phyloP scores from a whole-genome alignment of 106 monocot genomes.

The Dendrobium catenatum region DNA sequence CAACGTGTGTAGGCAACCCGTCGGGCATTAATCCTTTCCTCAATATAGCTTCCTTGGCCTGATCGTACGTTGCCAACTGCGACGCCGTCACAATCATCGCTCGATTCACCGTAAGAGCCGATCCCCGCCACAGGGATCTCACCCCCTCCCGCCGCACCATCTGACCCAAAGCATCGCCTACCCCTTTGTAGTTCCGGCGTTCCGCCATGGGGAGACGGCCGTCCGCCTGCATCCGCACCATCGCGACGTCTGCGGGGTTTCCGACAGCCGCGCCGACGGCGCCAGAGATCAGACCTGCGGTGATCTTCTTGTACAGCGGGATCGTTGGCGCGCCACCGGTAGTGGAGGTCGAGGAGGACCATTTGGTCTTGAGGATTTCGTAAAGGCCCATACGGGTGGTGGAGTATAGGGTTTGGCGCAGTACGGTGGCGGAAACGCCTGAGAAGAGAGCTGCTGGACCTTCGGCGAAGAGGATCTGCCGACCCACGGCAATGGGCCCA shows the following conservation, averaged over 20 bases:
- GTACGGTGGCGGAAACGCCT: slow-evolving; percentile 64
- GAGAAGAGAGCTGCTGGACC: slow-evolving; percentile 58
- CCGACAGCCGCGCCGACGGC: slow-evolving; percentile 63
- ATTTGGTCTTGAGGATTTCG: slow-evolving; percentile 50
- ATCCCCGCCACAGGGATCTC: slow-evolving; percentile 45
- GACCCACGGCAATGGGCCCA: slow-evolving; percentile 45
- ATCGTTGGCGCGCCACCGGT: slow-evolving; percentile 1
- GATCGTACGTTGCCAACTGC: slow-evolving; percentile 65
- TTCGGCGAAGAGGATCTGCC: slow-evolving; percentile 49
- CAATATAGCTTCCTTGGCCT: slow-evolving; percentile 51
- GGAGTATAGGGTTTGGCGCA: slow-evolving; percentile 73
- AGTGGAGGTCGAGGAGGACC: slow-evolving; percentile 22
- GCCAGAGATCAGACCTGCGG: slow-evolving; percentile 55
- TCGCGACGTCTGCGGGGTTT: slow-evolving; percentile 71
- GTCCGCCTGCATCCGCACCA: slow-evolving; percentile 82
- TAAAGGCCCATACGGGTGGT: slow-evolving; percentile 69
- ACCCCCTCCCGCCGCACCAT: slow-evolving; percentile 47
- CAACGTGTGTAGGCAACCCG: slow-evolving; percentile 56
- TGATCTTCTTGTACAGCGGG: slow-evolving; percentile 58
- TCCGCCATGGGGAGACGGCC: slow-evolving; percentile 49
- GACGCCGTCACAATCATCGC: slow-evolving; percentile 61
- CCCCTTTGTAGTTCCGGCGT: slow-evolving; percentile 51
- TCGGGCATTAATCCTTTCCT: slow-evolving; percentile 17
- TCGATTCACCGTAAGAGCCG: slow-evolving; percentile 49
- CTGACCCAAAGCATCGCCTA: slow-evolving; percentile 40